These are phyloP conservation scores for Alternaria arborescens DNA, from an alignment of 2,329 filamentous ascomycete species.

Conservation along the genomic window DNA sequence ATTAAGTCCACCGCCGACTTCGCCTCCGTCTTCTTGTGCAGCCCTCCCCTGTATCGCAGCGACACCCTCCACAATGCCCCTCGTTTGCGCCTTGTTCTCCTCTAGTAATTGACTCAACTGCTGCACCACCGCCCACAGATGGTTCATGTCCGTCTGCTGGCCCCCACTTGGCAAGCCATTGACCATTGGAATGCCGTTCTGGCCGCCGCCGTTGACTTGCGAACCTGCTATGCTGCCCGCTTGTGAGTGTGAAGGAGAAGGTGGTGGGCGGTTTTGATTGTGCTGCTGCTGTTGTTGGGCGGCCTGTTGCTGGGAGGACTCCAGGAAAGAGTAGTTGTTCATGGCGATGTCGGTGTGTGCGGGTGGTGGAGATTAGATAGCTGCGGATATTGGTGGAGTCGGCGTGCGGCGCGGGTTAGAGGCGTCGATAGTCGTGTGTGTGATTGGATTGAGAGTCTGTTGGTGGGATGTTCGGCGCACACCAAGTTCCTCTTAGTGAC, in stretches of 20 bases:
- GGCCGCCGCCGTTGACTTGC: constrained; percentile 44
- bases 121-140: constrained; percentile 53
- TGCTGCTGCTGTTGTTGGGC: constrained; percentile 19
- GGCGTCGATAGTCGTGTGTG: constrained; percentile 12
- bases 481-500: not conserved
- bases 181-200: constrained; percentile 50
- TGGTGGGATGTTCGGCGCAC: constrained; percentile 4
- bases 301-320: constrained; percentile 25
- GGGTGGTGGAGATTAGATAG: constrained; percentile 18
- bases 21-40: constrained; percentile 43
- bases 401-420: constrained; percentile 19
- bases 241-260: constrained; percentile 44
- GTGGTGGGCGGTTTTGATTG: constrained; percentile 42
- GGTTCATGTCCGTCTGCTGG: constrained; percentile 55
- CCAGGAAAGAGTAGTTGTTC: constrained; percentile 52
- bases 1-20: constrained; percentile 16
- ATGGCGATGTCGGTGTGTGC: constrained; percentile 28
- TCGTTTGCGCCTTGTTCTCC: constrained; percentile 51
- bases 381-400: constrained; percentile 16
- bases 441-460: constrained; percentile 15
- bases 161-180: constrained; percentile 51
- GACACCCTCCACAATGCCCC: constrained; percentile 50
- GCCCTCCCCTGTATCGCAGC: constrained; percentile 49
- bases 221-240: constrained; percentile 24
- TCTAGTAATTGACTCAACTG: constrained; percentile 51